Evolutionary conservation across 2,329 filamentous ascomycete species (phyloP).

Genomic region (Ascocoryne sarcoides): DNA sequence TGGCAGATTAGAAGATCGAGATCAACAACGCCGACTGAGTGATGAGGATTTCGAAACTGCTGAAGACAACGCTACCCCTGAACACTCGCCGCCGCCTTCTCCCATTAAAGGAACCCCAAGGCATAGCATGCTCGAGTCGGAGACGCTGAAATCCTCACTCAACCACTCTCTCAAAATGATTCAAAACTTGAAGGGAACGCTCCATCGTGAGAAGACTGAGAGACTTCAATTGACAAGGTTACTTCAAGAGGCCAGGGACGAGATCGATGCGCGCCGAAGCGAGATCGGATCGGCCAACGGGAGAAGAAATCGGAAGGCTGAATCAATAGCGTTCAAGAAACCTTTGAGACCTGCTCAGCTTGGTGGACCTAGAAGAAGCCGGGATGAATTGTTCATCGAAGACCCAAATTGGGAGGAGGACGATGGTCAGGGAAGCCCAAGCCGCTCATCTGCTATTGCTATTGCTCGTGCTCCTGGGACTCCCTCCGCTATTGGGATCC

Average conservation of each 20-base stretch:
- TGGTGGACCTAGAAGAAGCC: slow-evolving; percentile 63
- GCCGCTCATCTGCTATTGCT: slow-evolving; percentile 33
- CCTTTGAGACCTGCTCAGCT: slow-evolving; percentile 63
- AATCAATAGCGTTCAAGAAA: slow-evolving; percentile 69
- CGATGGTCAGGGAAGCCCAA: slow-evolving; percentile 44
- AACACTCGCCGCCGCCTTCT: slow-evolving; percentile 83
- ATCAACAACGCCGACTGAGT: slow-evolving; percentile 48
- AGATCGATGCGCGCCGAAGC: slow-evolving; percentile 62
- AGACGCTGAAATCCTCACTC: slow-evolving; percentile 89
- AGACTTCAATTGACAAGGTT: slow-evolving; percentile 93
- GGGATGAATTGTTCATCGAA: slow-evolving; percentile 70
- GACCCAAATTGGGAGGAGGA: slow-evolving; percentile 91
- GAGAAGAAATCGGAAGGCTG: slow-evolving; percentile 55
- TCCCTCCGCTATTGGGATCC: slow-evolving; percentile 16
- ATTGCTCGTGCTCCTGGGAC: slow-evolving; percentile 28
- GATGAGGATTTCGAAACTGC: slow-evolving; percentile 57
- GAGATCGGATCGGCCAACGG: slow-evolving; percentile 36
- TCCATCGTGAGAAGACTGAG: slow-evolving; percentile 97
- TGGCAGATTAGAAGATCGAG: slow-evolving; percentile 56
- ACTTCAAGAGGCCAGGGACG: slow-evolving; percentile 89
- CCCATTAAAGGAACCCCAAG: slow-evolving; percentile 87
- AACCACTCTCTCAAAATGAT: slow-evolving; percentile 95
- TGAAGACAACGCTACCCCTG: slow-evolving; percentile 65
- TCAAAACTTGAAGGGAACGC: slow-evolving; percentile 86
- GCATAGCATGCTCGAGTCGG: slow-evolving; percentile 85